These are phyloP conservation scores for Coemansia asiatica DNA, from an alignment of 192 early-diverging fungal genomes.

Conservation along the genomic window DNA sequence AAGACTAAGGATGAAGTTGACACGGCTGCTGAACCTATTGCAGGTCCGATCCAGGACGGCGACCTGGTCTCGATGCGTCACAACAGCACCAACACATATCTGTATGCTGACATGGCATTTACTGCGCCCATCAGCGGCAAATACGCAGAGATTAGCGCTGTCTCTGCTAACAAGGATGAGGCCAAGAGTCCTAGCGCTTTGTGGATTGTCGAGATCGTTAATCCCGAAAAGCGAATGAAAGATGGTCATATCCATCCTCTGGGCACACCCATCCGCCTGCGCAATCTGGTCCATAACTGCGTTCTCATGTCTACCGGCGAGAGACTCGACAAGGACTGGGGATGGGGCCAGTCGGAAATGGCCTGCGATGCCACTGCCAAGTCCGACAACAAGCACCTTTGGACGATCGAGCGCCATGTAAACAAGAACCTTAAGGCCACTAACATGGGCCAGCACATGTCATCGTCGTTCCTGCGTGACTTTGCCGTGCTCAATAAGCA, in stretches of 20 bases:
- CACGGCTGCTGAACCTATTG: conserved; percentile 23
- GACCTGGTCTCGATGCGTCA: conserved; percentile 75
- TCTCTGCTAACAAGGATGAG: conserved; percentile 5
- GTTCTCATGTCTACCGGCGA: conserved; percentile 74
- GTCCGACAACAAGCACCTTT: conserved; percentile 55
- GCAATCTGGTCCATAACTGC: conserved; percentile 69
- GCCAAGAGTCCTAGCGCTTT: conserved; percentile 66
- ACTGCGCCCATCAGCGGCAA: conserved; percentile 64
- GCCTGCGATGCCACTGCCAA: conserved; percentile 65
- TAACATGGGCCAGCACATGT: conserved; percentile 61
- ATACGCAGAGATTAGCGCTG: conserved; percentile 64
- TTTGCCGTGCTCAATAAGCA: conserved; percentile 67
- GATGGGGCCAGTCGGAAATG: conserved; percentile 88
- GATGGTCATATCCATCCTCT: conserved; percentile 58
- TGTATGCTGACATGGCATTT: conserved; percentile 62
- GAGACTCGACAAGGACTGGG: conserved; percentile 84
- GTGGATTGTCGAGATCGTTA: conserved; percentile 83
- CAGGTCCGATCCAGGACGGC: conserved; percentile 64
- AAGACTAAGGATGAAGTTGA: conserved; percentile 1
- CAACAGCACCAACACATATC: conserved; percentile 58
- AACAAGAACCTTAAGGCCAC: conserved; percentile 70
- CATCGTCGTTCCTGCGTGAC: conserved; percentile 56
- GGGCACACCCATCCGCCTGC: conserved; percentile 67
- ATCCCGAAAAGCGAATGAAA: conserved; percentile 53
- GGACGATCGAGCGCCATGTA: conserved; percentile 90